phyloP scores from a whole-genome alignment of 2,329 filamentous ascomycete species.

The Colletotrichum sp. region DNA sequence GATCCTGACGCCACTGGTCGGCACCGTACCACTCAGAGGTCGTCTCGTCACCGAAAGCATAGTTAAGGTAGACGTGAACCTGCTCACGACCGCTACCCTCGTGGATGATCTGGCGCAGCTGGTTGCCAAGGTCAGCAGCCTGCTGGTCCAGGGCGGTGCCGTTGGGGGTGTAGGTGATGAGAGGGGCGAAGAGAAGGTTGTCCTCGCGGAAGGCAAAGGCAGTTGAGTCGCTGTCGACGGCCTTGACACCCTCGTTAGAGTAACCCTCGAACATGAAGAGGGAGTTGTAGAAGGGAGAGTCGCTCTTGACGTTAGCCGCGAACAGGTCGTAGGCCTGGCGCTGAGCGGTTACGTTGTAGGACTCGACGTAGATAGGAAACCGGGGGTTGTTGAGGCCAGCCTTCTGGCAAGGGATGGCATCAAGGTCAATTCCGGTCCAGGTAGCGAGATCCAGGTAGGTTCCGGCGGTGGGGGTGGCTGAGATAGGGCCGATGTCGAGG shows the following conservation, averaged over 20 bases:
- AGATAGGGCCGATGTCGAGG: slow-evolving; percentile 42
- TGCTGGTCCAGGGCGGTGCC: slow-evolving; percentile 34
- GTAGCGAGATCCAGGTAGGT: slow-evolving; percentile 49
- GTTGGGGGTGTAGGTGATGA: slow-evolving; percentile 40
- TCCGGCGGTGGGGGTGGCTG: slow-evolving; percentile 35
- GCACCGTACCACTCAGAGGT: slow-evolving; percentile 49
- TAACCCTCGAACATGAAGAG: slow-evolving; percentile 65
- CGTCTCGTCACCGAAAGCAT: slow-evolving; percentile 53
- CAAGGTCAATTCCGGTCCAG: slow-evolving; percentile 45
- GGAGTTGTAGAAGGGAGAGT: slow-evolving; percentile 31
- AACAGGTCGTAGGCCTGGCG: slow-evolving; percentile 37
- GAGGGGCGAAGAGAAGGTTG: slow-evolving; percentile 44
- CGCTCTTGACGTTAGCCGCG: slow-evolving; percentile 25
- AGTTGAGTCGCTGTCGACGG: slow-evolving; percentile 35
- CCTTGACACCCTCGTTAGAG: slow-evolving; percentile 47
- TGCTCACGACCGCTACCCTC: slow-evolving; percentile 34
- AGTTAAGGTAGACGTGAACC: slow-evolving; percentile 54
- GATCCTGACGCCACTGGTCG: slow-evolving; percentile 52
- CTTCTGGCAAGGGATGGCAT: slow-evolving; percentile 46
- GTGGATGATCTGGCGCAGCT: slow-evolving; percentile 41
- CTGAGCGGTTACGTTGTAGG: slow-evolving; percentile 38
- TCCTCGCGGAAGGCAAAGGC: slow-evolving; percentile 52
- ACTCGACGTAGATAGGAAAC: slow-evolving; percentile 48
- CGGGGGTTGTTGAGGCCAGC: slow-evolving; percentile 41
- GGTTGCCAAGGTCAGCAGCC: slow-evolving; percentile 40